Evolutionary conservation across 2,329 filamentous ascomycete species (phyloP).

Genomic region (Penicillium sp.): DNA sequence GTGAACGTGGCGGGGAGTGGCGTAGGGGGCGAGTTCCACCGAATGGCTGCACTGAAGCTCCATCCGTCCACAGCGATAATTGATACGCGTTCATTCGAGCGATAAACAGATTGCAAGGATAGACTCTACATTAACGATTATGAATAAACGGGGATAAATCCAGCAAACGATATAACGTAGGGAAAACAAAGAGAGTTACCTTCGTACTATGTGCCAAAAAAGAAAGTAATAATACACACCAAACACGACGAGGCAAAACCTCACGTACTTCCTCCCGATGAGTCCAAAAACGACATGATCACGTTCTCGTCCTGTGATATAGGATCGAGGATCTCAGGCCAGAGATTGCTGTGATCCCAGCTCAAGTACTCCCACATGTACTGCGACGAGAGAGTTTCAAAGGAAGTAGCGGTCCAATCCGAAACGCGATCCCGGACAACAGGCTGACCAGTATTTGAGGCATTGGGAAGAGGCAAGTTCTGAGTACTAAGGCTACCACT

Average conservation of each 20-base stretch:
- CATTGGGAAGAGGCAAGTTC: background rate
- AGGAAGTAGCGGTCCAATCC: slow-evolving; percentile 7
- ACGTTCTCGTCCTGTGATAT: background rate
- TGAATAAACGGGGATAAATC: too few relatives aligned
- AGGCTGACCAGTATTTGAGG: background rate
- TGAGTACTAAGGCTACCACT: background rate
- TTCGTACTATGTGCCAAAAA: background rate
- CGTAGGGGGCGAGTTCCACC: too few relatives aligned
- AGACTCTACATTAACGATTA: too few relatives aligned
- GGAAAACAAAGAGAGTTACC: background rate
- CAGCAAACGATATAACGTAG: too few relatives aligned
- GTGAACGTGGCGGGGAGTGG: too few relatives aligned
- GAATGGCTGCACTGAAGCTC: too few relatives aligned
- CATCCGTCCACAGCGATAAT: too few relatives aligned
- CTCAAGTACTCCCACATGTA: slow-evolving; percentile 16
- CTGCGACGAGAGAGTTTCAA: slow-evolving; percentile 9
- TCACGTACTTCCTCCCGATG: slow-evolving; percentile 24
- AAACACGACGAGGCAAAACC: background rate
- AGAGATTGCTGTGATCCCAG: slow-evolving; percentile 11
- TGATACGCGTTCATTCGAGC: too few relatives aligned
- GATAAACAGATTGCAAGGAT: too few relatives aligned
- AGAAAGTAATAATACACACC: background rate
- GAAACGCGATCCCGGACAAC: slow-evolving; percentile 1
- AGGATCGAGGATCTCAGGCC: slow-evolving; percentile 10
- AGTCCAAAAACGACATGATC: slow-evolving; percentile 22